These are phyloP conservation scores for Flaveria robusta DNA, from an alignment of 129 eudicot species.

Conservation along the genomic window DNA sequence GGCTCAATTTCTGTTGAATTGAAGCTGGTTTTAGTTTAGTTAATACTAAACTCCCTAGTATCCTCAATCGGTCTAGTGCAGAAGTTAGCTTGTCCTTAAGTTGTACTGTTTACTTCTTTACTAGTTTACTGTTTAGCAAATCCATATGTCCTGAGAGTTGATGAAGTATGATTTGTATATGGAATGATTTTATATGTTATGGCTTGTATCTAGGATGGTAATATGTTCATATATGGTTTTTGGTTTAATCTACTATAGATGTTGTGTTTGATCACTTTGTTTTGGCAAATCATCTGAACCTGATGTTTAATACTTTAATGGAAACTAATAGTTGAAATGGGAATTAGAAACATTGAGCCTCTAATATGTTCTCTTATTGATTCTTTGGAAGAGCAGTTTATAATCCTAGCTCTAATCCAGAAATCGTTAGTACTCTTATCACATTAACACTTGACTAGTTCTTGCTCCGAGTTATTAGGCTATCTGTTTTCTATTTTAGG, in stretches of 20 bases:
- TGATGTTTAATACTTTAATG: background rate
- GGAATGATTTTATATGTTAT: background rate
- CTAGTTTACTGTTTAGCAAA: no score
- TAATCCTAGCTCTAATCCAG: background rate
- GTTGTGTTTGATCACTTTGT: background rate
- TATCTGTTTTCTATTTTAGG: background rate
- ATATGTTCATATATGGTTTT: background rate
- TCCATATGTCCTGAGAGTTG: conserved; percentile 6
- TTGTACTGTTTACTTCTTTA: no score
- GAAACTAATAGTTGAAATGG: background rate
- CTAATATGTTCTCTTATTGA: background rate
- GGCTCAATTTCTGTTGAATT: background rate
- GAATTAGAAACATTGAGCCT: background rate
- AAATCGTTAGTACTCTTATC: background rate
- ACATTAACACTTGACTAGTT: conserved; percentile 3
- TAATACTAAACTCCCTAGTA: background rate
- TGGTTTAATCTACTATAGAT: background rate
- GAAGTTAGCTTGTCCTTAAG: conserved; percentile 9
- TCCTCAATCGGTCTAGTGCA: background rate
- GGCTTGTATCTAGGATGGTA: conserved; percentile 2
- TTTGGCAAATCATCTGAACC: background rate
- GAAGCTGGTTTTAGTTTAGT: conserved; percentile 5
- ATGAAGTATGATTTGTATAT: background rate
- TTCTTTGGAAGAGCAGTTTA: background rate
- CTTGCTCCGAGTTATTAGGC: conserved; percentile 15